Evolutionary conservation across 495 filamentous ascomycete genomes (phyloP).

Genomic region (Halenospora varia): DNA sequence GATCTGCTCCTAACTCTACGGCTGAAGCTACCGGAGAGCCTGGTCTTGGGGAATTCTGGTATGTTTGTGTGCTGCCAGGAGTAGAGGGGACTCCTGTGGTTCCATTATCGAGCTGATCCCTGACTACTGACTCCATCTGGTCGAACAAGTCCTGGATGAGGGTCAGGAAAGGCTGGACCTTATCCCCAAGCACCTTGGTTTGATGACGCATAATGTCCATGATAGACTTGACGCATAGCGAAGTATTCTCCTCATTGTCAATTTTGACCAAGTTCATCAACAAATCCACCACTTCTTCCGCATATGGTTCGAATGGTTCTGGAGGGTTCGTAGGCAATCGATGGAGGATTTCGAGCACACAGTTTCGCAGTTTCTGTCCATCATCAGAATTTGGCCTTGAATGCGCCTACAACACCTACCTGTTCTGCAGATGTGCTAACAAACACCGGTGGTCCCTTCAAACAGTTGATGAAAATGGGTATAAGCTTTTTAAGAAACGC

Average conservation of each 20-base stretch:
- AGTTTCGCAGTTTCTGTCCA: slow-evolving; percentile 78
- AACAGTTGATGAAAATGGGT: slow-evolving; percentile 81
- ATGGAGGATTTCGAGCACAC: slow-evolving; percentile 90
- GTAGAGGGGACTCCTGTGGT: slow-evolving; percentile 68
- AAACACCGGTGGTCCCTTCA: slow-evolving; percentile 87
- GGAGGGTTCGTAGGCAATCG: slow-evolving; percentile 76
- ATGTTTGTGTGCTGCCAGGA: slow-evolving; percentile 58
- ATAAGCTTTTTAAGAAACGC: slow-evolving; percentile 80
- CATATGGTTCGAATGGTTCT: slow-evolving; percentile 82
- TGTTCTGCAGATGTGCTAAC: slow-evolving; percentile 83
- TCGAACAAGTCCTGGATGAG: slow-evolving; percentile 95
- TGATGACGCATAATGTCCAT: slow-evolving; percentile 96
- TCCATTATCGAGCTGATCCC: slow-evolving; percentile 84
- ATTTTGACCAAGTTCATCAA: slow-evolving; percentile 81
- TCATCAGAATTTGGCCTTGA: slow-evolving; percentile 19
- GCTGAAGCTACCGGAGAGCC: slow-evolving; percentile 80
- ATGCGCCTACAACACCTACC: slow-evolving; percentile 33
- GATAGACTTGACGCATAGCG: slow-evolving; percentile 94
- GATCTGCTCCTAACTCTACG: slow-evolving; percentile 69
- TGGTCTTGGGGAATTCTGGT: slow-evolving; percentile 80
- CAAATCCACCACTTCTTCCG: slow-evolving; percentile 78
- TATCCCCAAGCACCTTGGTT: slow-evolving; percentile 65
- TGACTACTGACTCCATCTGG: slow-evolving; percentile 86
- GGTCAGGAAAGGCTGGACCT: slow-evolving; percentile 85
- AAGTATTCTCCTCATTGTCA: slow-evolving; percentile 98